These are phyloP conservation scores for Botrytis cinerea DNA, from an alignment of 2,329 filamentous ascomycete species.

Conservation along the genomic window DNA sequence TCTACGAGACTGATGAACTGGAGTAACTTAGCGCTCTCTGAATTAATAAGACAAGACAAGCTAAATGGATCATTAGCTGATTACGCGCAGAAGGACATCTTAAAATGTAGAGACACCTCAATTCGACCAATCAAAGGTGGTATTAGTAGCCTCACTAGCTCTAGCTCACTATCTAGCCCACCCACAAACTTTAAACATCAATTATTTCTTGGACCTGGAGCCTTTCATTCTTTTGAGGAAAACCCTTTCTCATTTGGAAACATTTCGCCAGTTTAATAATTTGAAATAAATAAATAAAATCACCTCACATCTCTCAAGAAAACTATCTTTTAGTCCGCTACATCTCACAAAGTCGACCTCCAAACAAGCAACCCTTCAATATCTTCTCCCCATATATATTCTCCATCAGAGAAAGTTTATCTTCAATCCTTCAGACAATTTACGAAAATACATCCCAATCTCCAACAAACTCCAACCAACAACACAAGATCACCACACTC, in stretches of 20 bases:
- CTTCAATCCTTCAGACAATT: fast-evolving
- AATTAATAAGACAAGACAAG: background rate
- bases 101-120: background rate
- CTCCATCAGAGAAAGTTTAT: background rate
- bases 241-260: background rate
- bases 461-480: background rate
- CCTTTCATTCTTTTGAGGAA: background rate
- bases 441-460: background rate
- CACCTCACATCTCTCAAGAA: too few relatives aligned
- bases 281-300: background rate
- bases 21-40: too few relatives aligned
- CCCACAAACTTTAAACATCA: background rate
- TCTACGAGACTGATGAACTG: background rate
- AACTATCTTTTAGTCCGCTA: background rate
- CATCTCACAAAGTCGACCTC: background rate
- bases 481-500: background rate
- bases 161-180: slow-evolving; percentile 1
- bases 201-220: background rate
- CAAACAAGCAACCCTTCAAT: too few relatives aligned
- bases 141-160: background rate
- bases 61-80: background rate
- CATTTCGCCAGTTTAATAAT: background rate
- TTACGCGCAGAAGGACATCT: background rate
- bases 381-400: background rate
- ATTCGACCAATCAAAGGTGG: background rate